Conservation (phyloP, 306 rosid genomes). For the Prunus kanzakura region DNA sequence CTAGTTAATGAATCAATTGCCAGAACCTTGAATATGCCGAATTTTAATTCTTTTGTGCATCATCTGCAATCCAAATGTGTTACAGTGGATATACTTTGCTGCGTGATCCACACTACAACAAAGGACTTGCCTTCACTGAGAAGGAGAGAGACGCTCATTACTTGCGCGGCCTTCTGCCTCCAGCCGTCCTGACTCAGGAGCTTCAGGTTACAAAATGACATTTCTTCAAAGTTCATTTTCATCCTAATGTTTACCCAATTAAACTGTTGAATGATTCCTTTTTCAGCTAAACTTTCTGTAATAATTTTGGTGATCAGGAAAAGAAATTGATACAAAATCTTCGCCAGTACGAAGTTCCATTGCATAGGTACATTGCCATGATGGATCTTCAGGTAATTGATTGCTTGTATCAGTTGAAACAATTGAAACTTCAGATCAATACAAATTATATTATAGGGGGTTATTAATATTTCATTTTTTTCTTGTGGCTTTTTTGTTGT, state of each 20-base stretch:
- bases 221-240: neutral
- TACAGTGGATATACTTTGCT: constrained; percentile 71
- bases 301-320: constrained; percentile 45
- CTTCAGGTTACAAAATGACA: constrained; percentile 61
- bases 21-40: neutral
- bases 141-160: constrained; percentile 93
- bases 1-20: neutral
- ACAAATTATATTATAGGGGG: neutral
- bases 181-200: constrained; percentile 61
- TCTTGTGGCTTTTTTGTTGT: constrained; percentile 14
- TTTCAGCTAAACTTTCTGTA: constrained; percentile 8
- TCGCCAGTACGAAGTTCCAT: constrained; percentile 87
- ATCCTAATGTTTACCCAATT: neutral
- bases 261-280: neutral
- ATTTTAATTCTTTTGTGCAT: neutral
- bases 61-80: constrained; percentile 13
- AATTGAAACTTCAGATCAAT: neutral
- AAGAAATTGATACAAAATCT: constrained; percentile 82
- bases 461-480: constrained; percentile 7
- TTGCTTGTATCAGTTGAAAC: neutral
- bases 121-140: constrained; percentile 85
- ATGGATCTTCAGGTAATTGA: constrained; percentile 92
- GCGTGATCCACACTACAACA: constrained; percentile 95
- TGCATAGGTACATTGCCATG: constrained; percentile 82
- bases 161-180: constrained; percentile 94